Conservation (phyloP, 2,329 filamentous ascomycete species). For the Fulvia fulva region DNA sequence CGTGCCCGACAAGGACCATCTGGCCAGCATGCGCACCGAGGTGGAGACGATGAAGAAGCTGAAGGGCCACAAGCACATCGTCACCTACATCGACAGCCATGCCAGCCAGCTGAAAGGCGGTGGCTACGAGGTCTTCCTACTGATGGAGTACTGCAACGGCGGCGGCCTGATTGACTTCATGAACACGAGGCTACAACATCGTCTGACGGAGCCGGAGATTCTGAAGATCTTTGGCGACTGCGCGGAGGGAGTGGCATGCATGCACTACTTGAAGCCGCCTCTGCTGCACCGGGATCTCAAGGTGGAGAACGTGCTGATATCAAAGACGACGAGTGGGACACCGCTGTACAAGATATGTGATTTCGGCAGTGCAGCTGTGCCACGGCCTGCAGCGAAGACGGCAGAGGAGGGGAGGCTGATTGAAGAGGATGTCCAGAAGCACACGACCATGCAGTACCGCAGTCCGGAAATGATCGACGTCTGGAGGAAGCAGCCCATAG, state of each 20-base stretch:
- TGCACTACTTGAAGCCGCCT: conserved; percentile 96
- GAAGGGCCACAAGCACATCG: conserved; percentile 92
- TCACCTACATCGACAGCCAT: conserved; percentile 97
- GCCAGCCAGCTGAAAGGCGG: conserved; percentile 88
- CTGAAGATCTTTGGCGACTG: conserved; percentile 95
- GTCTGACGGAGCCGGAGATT: conserved; percentile 95
- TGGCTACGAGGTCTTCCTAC: conserved; percentile 94
- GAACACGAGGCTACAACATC: conserved; percentile 95
- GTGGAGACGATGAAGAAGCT: conserved; percentile 99
- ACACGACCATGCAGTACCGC: conserved; percentile 94
- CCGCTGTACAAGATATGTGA: conserved; percentile 93
- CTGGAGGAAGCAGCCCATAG: conserved; percentile 90
- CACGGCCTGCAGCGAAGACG: conserved; percentile 77
- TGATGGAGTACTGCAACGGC: conserved; percentile 97
- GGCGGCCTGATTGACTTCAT: conserved; percentile 98
- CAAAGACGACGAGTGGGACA: conserved; percentile 52
- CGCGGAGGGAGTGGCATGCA: conserved; percentile 92
- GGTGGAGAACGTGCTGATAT: conserved; percentile 96
- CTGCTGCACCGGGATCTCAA: conserved; percentile 92
- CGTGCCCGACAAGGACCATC: conserved; percentile 88
- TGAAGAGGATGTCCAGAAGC: conserved; percentile 94
- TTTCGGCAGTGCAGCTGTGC: conserved; percentile 87
- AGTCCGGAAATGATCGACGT: conserved; percentile 99
- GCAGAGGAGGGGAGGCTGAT: conserved; percentile 85
- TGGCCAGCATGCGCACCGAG: conserved; percentile 95